These are phyloP conservation scores for Monilinia laxa DNA, from an alignment of 2,329 filamentous ascomycete species.

Conservation along the genomic window DNA sequence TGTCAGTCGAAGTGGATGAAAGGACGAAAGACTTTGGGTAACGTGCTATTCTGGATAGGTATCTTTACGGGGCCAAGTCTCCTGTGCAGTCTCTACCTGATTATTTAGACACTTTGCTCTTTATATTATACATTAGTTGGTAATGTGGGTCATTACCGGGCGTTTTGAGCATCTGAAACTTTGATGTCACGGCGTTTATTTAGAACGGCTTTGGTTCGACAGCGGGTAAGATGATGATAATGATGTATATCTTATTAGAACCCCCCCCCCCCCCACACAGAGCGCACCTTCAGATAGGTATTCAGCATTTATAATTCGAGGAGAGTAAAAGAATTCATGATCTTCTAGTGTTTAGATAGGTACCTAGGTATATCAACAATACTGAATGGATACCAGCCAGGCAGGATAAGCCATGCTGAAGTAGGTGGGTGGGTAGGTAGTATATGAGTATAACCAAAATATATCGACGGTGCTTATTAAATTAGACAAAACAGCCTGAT, in stretches of 20 bases:
- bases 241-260: neutral
- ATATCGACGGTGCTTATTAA: too few species aligned
- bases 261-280: too few species aligned
- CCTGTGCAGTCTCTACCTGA: slow-evolving; percentile 59
- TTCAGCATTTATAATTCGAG: neutral
- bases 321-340: neutral
- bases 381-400: too few species aligned
- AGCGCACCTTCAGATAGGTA: neutral
- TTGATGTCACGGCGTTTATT: slow-evolving; percentile 4
- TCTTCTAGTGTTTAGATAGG: neutral
- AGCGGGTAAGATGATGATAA: neutral
- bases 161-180: neutral
- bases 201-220: neutral
- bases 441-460: too few species aligned
- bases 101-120: slow-evolving; percentile 44
- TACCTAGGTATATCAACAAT: neutral
- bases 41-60: slow-evolving; percentile 75
- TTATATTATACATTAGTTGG: neutral
- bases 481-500: too few species aligned
- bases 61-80: slow-evolving; percentile 75
- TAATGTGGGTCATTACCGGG: neutral
- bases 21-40: slow-evolving; percentile 62
- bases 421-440: too few species aligned
- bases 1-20: slow-evolving; percentile 66
- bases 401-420: too few species aligned